These are phyloP conservation scores for Neurospora tetrasperma DNA, from an alignment of 495 filamentous ascomycete genomes.

Conservation along the genomic window DNA sequence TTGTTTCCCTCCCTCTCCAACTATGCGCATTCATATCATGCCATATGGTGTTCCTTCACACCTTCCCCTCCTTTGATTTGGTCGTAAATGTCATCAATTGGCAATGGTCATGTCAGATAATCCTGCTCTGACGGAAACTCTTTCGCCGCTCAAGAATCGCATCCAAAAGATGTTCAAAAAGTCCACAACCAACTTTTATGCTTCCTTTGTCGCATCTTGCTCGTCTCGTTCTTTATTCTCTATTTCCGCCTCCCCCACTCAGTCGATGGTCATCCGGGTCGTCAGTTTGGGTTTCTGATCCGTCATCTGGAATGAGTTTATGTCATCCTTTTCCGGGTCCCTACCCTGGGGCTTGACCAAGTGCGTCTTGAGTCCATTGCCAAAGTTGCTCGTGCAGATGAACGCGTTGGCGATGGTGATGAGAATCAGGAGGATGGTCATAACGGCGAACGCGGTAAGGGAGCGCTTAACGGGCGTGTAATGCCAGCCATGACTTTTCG, in stretches of 20 bases:
- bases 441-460: slow-evolving; percentile 85
- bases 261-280: slow-evolving; percentile 87
- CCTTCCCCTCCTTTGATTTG: background rate
- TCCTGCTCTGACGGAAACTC: background rate
- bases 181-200: slow-evolving; percentile 3
- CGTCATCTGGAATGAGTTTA: slow-evolving; percentile 58
- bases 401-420: slow-evolving; percentile 82
- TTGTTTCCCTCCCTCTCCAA: background rate
- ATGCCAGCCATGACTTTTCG: slow-evolving; percentile 32
- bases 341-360: slow-evolving; percentile 53
- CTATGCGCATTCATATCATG: background rate
- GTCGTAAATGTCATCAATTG: background rate
- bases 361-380: slow-evolving; percentile 80
- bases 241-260: slow-evolving; percentile 10
- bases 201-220: background rate
- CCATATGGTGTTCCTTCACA: slow-evolving; percentile 3
- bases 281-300: slow-evolving; percentile 50
- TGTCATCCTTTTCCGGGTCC: slow-evolving; percentile 60
- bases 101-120: background rate
- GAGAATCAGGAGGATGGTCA: slow-evolving; percentile 81
- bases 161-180: background rate
- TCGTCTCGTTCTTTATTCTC: background rate
- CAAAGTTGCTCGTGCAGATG: slow-evolving; percentile 83
- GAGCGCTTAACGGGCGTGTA: slow-evolving; percentile 69
- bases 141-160: background rate